Percentiles rank a stretch among this genome's conserved stretches.
phyloP scores from a whole-genome alignment of 2,329 filamentous ascomycete genomes.

The Rhytidhysteron rufulum region DNA sequence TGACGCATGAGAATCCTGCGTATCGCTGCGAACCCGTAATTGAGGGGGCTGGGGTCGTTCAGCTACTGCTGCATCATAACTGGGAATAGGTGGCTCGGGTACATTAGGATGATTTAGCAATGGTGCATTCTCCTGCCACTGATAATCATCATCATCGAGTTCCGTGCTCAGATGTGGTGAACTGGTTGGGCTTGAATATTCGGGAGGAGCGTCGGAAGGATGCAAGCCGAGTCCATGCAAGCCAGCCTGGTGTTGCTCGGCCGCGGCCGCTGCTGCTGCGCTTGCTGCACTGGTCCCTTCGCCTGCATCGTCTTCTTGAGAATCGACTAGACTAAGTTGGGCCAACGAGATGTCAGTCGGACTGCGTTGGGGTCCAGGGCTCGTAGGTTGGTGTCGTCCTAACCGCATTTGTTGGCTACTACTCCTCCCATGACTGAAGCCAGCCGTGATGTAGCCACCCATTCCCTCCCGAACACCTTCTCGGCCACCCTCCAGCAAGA shows the following conservation, averaged over 20 bases:
- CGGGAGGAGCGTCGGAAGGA: conserved; percentile 43
- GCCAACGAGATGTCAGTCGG: conserved; percentile 95
- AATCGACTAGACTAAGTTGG: conserved; percentile 70
- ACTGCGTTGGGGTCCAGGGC: conserved; percentile 82
- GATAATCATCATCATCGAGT: conserved; percentile 48
- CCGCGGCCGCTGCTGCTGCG: conserved; percentile 10
- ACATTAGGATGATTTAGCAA: conserved; percentile 26
- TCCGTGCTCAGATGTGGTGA: conserved; percentile 54
- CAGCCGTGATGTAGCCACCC: conserved; percentile 45
- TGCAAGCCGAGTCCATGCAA: conserved; percentile 29
- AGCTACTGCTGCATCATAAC: conserved; percentile 78
- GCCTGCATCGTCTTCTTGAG: conserved; percentile 59
- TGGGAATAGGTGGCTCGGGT: conserved; percentile 68
- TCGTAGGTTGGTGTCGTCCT: conserved; percentile 64
- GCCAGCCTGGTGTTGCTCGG: conserved; percentile 14
- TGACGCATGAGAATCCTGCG: conserved; percentile 13
- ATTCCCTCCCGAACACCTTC: conserved; percentile 53
- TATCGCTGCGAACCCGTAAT: conserved; percentile 17
- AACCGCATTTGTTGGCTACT: conserved; percentile 76
- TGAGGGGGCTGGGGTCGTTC: conserved; percentile 50
- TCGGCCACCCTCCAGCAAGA: conserved; percentile 79
- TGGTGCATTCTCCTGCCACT: conserved; percentile 50
- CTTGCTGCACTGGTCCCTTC: conserved; percentile 63
- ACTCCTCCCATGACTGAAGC: conserved; percentile 63
- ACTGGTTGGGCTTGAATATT: conserved; percentile 44